Base-by-base conservation (phyloP, 2,329 filamentous ascomycete species). In the Aspergillus vadensis region DNA sequence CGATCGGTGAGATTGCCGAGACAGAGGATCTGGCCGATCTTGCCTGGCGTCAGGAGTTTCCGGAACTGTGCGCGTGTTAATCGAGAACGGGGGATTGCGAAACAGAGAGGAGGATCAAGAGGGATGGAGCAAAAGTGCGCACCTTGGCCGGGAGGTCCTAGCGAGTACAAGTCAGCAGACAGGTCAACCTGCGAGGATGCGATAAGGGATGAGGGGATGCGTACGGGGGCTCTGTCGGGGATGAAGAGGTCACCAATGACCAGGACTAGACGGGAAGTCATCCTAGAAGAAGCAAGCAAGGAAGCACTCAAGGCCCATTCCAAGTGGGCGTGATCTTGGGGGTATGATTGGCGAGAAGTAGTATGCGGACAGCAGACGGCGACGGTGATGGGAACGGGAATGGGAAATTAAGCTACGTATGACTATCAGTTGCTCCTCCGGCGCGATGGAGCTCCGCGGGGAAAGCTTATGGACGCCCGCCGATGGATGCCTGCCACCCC, bases 231-330 rank as follows among this genome's bases (percentile, higher is more conserved):
- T 76, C 92, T 85, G 79, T 97, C 92, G 70, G 92, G 92, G 79
- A 97, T 96, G 81, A 96, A 92, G 57, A 97, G 86, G 81, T 97
- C 92, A 76, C 92, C 92, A 69, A 97, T 91, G 74, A 95, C 91
- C 74, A 97, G 86, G 74, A 96, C 92, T 68, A 97, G 85, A 79
- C 94, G 91, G 66, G 92, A 91, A 82, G 94, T 92, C 83, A 87
- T 89, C 56, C 58, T 74, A 70, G 59, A 67, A 58, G 60, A 59
- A 48, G 43, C 51, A 14, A 36, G 32, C 32, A 36, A 65, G 63
- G 50, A 60, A 48, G 62, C 39, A 55, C 55, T 74, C 67, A 74
- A 74, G 59, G 65, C 63, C 65, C 70, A 73, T 72, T 66, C 69
- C 67, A 67, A 47, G 12, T n/a, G 38, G 25, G 32, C 43, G 17